These are phyloP conservation scores for Alloteropsis semialata DNA, from an alignment of 176 grass and related monocot species.

Conservation along the genomic window DNA sequence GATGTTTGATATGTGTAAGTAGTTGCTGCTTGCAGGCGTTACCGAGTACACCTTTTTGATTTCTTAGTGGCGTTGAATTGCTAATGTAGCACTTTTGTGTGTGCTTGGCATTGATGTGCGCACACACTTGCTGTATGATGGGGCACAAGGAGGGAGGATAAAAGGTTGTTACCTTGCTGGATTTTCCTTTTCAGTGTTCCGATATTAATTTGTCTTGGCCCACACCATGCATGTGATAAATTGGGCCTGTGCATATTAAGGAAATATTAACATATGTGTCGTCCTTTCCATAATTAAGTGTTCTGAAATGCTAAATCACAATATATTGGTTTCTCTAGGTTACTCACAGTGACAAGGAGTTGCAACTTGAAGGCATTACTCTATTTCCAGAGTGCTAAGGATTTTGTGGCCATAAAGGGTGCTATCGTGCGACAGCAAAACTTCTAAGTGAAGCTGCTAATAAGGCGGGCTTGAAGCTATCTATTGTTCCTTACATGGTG, in stretches of 20 bases:
- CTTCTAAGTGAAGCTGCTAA: neutral
- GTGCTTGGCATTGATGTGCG: neutral
- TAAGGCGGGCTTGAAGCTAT: neutral
- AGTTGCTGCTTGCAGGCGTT: neutral
- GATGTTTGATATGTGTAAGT: neutral
- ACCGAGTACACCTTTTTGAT: neutral
- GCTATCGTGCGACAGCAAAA: neutral
- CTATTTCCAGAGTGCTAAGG: neutral
- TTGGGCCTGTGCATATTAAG: neutral
- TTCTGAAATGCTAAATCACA: neutral
- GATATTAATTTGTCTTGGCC: too few relatives aligned
- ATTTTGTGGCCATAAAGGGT: neutral
- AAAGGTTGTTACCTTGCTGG: neutral
- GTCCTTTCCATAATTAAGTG: neutral
- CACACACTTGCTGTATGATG: neutral
- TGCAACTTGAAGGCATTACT: neutral
- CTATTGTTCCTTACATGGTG: constrained; percentile 34
- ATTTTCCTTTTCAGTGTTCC: neutral
- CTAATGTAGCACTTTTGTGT: neutral
- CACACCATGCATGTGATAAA: neutral
- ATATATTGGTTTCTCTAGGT: constrained; percentile 8
- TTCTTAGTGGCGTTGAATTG: neutral
- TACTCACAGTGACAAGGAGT: neutral
- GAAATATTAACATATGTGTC: neutral
- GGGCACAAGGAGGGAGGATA: neutral